Evolutionary conservation across 2,329 filamentous ascomycete genomes (phyloP), one percentile per base, ranked within the genome.

Genomic region (Pseudogymnoascus sp.): DNA sequence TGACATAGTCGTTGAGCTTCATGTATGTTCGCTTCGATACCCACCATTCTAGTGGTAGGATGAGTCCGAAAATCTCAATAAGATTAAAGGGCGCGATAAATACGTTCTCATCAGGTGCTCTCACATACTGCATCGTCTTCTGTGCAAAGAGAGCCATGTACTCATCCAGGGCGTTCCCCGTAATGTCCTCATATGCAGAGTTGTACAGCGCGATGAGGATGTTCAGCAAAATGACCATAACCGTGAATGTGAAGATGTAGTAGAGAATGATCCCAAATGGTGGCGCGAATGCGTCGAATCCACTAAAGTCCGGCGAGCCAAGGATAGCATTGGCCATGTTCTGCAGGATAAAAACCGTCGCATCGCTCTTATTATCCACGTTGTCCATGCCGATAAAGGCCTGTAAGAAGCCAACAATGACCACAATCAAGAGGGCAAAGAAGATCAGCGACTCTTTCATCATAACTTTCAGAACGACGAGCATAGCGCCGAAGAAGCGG

Each of bases 181-280:
- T 89, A 64, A 91, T 88, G 74, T 90, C 87, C 69, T 86, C 84
- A 71, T 89, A 89, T 7, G 87, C 86, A 56, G 88, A 93, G 77
- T 97, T 97, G 80, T 97, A 99, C 6, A 99, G 85, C 0, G 95
- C 95, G 72, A 99, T 97, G 64, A 99, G 85, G 70, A 99, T 91
- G 75, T 99, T 99, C 68, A 99, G 85, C 26, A 97, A 81, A 63
- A 99, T 68, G 70, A 95, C 93, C 89, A 96, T 97, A 71, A 99
- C 90, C 40, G 97, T 88, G 72, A 99, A 99, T 17, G 93, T 96
- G 76, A 97, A 99, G 73, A 96, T 85, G 78, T 99, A 99, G 79
- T 99, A 99, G 9, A 99, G 87, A 33, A 97, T 90, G 60, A 96
- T 84, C 7, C 95, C 95, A 74, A 97, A 99, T 0, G 95, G 95